A percentile compares a stretch with the other conserved stretches of the same genome.
Evolutionary conservation across 2,329 filamentous ascomycete species (phyloP).

Genomic region (Colletotrichum sp.): DNA sequence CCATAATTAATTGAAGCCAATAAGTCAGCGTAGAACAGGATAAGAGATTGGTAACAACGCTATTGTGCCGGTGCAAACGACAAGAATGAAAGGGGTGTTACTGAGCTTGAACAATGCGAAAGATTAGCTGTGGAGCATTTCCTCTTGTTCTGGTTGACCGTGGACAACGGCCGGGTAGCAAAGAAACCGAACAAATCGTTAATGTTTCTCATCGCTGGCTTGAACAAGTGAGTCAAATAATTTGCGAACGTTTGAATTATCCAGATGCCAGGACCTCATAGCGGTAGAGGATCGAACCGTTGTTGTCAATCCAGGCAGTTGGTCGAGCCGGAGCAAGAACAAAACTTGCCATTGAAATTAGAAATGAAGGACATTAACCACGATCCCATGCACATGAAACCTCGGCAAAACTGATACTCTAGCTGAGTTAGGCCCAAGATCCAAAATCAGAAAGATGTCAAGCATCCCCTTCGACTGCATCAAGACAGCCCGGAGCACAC

Average conservation of each 20-base stretch:
- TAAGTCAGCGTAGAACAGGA: fast-evolving
- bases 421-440: fast-evolving
- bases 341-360: not conserved
- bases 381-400: too few species aligned
- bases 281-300: not conserved
- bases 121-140: not conserved
- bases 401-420: fast-evolving
- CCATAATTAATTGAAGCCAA: fast-evolving
- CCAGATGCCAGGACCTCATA: fast-evolving
- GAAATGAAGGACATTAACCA: too few species aligned
- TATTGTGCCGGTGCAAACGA: not conserved
- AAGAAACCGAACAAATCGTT: fast-evolving
- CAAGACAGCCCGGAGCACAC: not conserved
- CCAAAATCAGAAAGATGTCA: not conserved
- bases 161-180: not conserved
- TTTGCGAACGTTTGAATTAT: fast-evolving
- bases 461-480: not conserved
- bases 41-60: not conserved
- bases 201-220: fast-evolving
- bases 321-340: too few species aligned
- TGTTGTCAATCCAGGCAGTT: not conserved
- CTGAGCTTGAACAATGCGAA: not conserved
- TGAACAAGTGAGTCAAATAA: fast-evolving
- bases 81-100: too few species aligned
- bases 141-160: fast-evolving